Evolutionary conservation across 768 basidiomycete species (phyloP), one percentile per base, ranked within the genome.

Genomic region (Leccinum boreale): DNA sequence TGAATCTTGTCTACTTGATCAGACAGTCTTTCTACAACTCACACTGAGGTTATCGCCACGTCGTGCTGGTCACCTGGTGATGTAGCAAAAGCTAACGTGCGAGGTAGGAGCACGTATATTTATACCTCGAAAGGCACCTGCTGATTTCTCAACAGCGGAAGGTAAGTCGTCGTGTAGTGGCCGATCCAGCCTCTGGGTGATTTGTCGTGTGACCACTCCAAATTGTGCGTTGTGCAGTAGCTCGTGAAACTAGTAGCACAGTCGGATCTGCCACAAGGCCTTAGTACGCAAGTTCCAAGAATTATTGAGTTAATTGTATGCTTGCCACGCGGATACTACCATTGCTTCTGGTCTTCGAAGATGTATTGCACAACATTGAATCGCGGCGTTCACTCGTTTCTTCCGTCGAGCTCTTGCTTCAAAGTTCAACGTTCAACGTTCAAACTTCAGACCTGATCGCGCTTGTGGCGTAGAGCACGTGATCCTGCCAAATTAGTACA

Each of bases 381-480:
- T 2, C 26, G 31, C n/a, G 8, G 31, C 7, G 12, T 56, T 56
- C 15, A 53, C 23, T 12, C 24, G 24, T 15, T 55, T 35, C 47
- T 36, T 52, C 5, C 50, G 23, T 19, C 26, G 26, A 28, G 26
- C 26, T 28, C 26, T 28, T 28, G 26, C 26, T 28, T 28, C 8
- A 28, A 28, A 28, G 26, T 28, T 28, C 26, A 28, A 24, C 3
- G 24, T 3, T 24, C 5, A 24, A 28, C 26, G 26, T 28, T 28
- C 8, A 28, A 28, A 28, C 26, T 28, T 28, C 26, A 26, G 26
- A 26, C 26, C 26, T 26, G 26, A 31, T 63, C 68, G 72, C 71
- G 70, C 53, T 59, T 72, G 70, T 73, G 68, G 68, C 71, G 33
- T 45, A 45, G 46, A 42, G 33, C 71, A 73, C 70, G 71, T 71